Conservation (phyloP, 768 basidiomycete genomes). For the Phanerodontia chrysosporium region DNA sequence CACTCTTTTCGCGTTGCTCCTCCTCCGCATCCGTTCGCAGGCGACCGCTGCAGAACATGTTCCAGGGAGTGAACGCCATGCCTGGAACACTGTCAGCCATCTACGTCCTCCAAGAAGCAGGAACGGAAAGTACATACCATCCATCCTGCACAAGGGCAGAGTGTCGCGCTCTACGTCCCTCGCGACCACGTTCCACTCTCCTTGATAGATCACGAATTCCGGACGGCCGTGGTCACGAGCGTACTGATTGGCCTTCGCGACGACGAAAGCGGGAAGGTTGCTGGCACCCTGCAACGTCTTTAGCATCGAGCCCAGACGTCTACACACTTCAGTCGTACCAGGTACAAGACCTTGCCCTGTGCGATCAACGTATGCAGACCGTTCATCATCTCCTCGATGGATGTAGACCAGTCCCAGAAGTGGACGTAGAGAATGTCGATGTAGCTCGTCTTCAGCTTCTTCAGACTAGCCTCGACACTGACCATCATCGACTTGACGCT, state of each 20-base stretch:
- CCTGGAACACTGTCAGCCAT: conserved; percentile 15
- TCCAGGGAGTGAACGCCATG: conserved; percentile 35
- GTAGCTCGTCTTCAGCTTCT: conserved; percentile 38
- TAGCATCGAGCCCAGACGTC: not conserved
- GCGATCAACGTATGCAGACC: conserved; percentile 31
- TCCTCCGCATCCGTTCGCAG: conserved; percentile 34
- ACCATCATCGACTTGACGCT: conserved; percentile 30
- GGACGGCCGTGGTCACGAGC: conserved; percentile 33
- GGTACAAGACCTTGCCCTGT: conserved; percentile 33
- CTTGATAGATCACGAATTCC: conserved; percentile 38
- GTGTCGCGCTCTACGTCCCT: conserved; percentile 42
- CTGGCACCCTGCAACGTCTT: conserved; percentile 23
- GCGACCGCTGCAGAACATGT: conserved; percentile 31
- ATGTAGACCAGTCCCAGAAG: conserved; percentile 35
- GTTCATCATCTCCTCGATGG: conserved; percentile 37
- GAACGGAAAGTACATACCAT: conserved; percentile 24
- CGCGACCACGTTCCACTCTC: conserved; percentile 26
- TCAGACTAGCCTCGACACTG: conserved; percentile 29
- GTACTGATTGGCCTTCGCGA: conserved; percentile 35
- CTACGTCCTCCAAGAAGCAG: conserved; percentile 32
- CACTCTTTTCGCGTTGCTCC: conserved; percentile 16
- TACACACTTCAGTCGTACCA: conserved; percentile 6
- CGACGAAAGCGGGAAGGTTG: conserved; percentile 31
- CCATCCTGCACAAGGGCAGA: conserved; percentile 27
- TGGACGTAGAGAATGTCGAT: conserved; percentile 44